Percentiles rank a stretch among this genome's conserved stretches.
Conservation (phyloP, 2,329 filamentous ascomycete species). For the Pseudogymnoascus pannorum region DNA sequence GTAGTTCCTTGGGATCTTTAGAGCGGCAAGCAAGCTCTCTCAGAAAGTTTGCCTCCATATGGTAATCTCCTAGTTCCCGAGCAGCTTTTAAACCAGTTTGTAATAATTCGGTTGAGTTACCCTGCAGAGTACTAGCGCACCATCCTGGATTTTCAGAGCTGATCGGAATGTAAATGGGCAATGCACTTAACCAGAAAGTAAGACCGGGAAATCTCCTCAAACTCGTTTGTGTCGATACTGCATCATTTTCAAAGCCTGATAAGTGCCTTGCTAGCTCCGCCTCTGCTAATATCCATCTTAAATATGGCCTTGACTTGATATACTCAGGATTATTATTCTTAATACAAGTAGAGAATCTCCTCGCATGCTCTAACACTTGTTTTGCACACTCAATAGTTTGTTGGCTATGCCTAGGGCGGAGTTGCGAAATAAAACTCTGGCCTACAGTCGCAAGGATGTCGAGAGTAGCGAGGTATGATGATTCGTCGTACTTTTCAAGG, state of each 20-base stretch:
- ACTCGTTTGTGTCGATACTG: background rate
- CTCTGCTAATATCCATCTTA: background rate
- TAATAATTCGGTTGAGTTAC: background rate
- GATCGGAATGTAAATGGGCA: background rate
- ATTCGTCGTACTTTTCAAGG: background rate
- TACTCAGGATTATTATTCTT: background rate
- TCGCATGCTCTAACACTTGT: background rate
- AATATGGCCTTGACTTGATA: background rate
- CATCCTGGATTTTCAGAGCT: background rate
- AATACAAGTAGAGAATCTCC: background rate
- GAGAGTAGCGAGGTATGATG: background rate
- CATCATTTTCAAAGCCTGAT: background rate
- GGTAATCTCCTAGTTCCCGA: background rate
- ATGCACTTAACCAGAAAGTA: background rate
- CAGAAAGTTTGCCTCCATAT: background rate
- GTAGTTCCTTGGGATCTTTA: background rate
- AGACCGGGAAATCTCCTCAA: background rate
- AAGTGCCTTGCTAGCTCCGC: background rate
- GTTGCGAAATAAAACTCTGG: background rate
- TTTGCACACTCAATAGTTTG: background rate
- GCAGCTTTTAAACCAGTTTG: background rate
- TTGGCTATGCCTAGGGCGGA: background rate
- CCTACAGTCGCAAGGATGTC: background rate
- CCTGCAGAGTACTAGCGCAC: background rate
- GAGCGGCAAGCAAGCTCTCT: background rate